Evolutionary conservation across 208 protist genomes (phyloP).

Genomic region (Wallacemonas rigidus): DNA sequence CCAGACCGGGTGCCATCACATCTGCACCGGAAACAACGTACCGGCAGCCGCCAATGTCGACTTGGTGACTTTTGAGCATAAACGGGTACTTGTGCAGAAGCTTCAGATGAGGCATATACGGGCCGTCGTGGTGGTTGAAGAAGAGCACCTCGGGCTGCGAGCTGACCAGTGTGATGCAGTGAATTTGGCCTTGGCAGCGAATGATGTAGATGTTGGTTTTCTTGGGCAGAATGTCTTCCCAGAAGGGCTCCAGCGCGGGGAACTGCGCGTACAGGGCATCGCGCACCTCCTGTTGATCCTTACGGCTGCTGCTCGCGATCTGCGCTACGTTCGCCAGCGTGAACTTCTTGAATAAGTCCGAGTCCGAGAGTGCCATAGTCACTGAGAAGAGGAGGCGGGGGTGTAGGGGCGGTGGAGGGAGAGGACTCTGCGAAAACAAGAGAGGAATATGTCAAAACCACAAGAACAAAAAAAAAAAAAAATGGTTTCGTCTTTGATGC

Average conservation of each 20-base stretch:
- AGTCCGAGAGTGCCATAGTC: constrained; percentile 33
- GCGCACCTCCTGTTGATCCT: constrained; percentile 91
- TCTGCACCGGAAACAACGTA: constrained; percentile 97
- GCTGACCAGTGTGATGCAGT: constrained; percentile 91
- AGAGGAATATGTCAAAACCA: constrained; percentile 6
- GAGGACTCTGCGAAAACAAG: constrained; percentile 1
- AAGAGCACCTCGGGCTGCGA: constrained; percentile 95
- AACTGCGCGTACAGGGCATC: constrained; percentile 88
- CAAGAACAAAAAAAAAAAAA: not conserved
- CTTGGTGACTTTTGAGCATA: constrained; percentile 95
- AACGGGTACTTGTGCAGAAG: constrained; percentile 97
- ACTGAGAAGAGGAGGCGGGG: not conserved
- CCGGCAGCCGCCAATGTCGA: constrained; percentile 97
- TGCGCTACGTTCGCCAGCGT: constrained; percentile 88
- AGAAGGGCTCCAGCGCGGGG: constrained; percentile 71
- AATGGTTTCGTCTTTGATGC: too few relatives aligned
- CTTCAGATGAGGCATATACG: constrained; percentile 94
- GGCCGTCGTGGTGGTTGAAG: constrained; percentile 96
- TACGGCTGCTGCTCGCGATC: constrained; percentile 84
- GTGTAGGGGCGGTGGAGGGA: not conserved
- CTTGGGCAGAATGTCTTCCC: constrained; percentile 95
- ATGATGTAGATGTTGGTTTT: constrained; percentile 92
- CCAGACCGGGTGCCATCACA: constrained; percentile 98
- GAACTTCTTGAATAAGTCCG: constrained; percentile 92
- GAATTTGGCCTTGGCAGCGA: constrained; percentile 92